phyloP scores from a whole-genome alignment of 768 basidiomycete species.

The Phaeotremella skinneri region DNA sequence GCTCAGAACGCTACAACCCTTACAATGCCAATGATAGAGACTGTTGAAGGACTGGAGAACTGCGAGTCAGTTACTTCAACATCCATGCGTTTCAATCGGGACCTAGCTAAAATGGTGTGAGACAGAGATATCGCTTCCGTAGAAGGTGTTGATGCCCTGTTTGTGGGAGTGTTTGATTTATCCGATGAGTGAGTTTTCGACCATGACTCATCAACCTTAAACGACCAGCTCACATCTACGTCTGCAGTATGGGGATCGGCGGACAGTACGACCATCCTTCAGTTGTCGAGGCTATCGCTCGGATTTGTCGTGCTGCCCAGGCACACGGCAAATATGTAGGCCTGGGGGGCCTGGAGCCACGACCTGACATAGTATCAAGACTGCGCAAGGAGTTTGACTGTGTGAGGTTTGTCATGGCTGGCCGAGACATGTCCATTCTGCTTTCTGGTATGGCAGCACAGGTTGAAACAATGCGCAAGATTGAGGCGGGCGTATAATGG shows the following conservation, averaged over 20 bases:
- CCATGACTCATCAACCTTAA: no score
- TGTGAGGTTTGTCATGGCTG: constrained; percentile 11
- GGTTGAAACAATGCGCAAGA: background rate
- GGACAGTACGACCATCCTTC: constrained; percentile 15
- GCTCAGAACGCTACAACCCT: constrained; percentile 14
- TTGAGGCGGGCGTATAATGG: no score
- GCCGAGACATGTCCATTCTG: constrained; percentile 1
- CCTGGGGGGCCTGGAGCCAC: constrained; percentile 19
- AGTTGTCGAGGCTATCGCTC: constrained; percentile 13
- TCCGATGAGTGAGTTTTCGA: constrained; percentile 16
- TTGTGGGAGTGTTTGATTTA: constrained; percentile 15
- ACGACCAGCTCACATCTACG: background rate
- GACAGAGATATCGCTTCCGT: constrained; percentile 18
- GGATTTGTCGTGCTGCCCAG: constrained; percentile 16
- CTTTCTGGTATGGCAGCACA: background rate
- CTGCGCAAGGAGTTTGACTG: constrained; percentile 7
- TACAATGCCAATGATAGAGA: constrained; percentile 22
- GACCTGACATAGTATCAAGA: constrained; percentile 12
- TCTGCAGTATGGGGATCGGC: constrained; percentile 16
- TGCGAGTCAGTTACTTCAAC: no score
- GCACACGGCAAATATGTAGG: constrained; percentile 12
- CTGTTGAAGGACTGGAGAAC: constrained; percentile 20
- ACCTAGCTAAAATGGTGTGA: no score
- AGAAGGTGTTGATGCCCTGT: constrained; percentile 13
- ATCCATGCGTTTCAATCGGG: no score